Evolutionary conservation across 192 early-diverging fungal species (phyloP).

Genomic region (Coemansia sp.): DNA sequence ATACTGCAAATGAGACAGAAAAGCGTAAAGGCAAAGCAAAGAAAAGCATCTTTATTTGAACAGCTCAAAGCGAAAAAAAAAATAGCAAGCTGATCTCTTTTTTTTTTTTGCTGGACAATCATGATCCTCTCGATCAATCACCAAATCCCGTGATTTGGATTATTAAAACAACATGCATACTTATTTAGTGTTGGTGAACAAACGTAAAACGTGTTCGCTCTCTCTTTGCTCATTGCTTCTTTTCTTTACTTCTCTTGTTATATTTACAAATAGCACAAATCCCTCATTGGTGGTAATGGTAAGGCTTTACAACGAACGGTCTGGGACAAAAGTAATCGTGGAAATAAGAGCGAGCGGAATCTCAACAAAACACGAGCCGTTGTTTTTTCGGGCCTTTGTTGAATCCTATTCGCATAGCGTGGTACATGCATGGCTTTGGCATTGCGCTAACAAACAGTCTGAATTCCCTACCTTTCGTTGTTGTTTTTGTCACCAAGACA

Average conservation of each 20-base stretch:
- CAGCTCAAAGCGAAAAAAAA: no score
- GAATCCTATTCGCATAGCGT: not conserved
- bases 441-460: not conserved
- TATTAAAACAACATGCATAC: no score
- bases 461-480: not conserved
- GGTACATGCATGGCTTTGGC: not conserved
- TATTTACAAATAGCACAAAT: not conserved
- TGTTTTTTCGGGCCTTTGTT: not conserved
- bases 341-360: not conserved
- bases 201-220: not conserved
- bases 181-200: no score
- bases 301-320: not conserved
- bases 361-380: not conserved
- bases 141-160: no score
- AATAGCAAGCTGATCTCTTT: not conserved
- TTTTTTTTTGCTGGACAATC: not conserved
- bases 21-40: not conserved
- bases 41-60: not conserved
- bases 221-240: not conserved
- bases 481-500: not conserved
- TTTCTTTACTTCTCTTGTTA: not conserved
- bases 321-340: not conserved
- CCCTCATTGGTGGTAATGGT: not conserved
- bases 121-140: no score
- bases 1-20: no score